phyloP scores from a whole-genome alignment of 352 stramenopile species.

The Phytophthora constricta region DNA sequence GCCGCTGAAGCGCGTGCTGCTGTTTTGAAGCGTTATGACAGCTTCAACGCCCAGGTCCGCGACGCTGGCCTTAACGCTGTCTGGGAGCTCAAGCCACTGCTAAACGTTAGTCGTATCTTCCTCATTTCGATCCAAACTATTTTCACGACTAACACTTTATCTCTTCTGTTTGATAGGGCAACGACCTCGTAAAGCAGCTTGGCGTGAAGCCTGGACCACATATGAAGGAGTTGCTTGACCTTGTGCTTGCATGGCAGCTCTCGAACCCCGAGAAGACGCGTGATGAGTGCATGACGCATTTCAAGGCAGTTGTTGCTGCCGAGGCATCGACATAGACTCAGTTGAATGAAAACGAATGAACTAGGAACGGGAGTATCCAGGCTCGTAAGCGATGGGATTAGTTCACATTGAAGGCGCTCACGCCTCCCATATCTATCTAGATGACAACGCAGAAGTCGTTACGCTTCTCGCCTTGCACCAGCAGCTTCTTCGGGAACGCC shows the following conservation, averaged over 20 bases:
- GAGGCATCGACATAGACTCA: conserved; percentile 16
- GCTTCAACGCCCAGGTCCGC: conserved; percentile 40
- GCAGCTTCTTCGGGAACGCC: conserved; percentile 56
- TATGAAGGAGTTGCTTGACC: conserved; percentile 67
- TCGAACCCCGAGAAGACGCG: conserved; percentile 52
- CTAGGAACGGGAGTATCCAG: conserved; percentile 5
- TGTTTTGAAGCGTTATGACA: conserved; percentile 44
- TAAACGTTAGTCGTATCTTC: conserved; percentile 55
- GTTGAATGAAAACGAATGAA: background rate
- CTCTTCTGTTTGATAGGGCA: conserved; percentile 51
- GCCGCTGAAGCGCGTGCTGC: conserved; percentile 13
- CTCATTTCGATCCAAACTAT: background rate
- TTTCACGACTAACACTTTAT: conserved; percentile 7
- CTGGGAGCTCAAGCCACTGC: conserved; percentile 71
- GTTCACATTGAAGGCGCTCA: conserved; percentile 25
- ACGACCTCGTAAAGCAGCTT: conserved; percentile 70
- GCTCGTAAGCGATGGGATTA: conserved; percentile 23
- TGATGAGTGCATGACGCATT: conserved; percentile 64
- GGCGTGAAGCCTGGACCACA: conserved; percentile 61
- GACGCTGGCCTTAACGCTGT: conserved; percentile 45
- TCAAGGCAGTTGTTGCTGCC: conserved; percentile 29
- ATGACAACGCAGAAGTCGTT: conserved; percentile 77
- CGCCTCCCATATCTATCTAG: conserved; percentile 38
- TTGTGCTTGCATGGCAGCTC: conserved; percentile 69
- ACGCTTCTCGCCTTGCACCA: conserved; percentile 58